phyloP scores from a whole-genome alignment of 169 alveolate species.

The Amoebophrya sp. region DNA sequence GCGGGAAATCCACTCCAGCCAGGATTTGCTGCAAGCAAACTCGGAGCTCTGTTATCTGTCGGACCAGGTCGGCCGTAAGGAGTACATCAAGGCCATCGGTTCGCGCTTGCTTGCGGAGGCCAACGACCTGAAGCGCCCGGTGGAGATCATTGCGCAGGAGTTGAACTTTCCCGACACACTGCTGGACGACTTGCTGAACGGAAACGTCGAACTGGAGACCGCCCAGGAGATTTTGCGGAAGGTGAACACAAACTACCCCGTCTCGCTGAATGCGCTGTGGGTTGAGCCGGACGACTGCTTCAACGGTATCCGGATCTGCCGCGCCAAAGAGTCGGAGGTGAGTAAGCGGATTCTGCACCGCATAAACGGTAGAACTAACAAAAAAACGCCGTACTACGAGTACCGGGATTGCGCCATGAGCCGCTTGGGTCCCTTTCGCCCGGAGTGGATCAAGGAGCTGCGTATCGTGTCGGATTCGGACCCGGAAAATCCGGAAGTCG shows the following conservation, averaged over 20 bases:
- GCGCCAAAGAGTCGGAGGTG: background rate
- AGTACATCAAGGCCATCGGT: background rate
- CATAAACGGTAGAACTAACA: background rate
- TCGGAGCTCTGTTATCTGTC: background rate
- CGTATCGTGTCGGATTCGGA: background rate
- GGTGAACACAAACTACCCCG: background rate
- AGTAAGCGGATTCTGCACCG: background rate
- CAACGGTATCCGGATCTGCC: background rate
- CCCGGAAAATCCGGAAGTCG: background rate
- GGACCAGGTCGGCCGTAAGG: background rate
- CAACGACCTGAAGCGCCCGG: slow-evolving; percentile 5
- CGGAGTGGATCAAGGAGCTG: background rate
- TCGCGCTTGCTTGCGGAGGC: background rate
- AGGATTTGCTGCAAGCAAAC: slow-evolving; percentile 15
- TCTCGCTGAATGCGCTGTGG: background rate
- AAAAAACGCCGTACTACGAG: background rate
- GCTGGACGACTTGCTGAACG: background rate
- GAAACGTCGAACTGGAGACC: background rate
- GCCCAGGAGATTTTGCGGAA: slow-evolving; percentile 1
- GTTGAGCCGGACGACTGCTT: background rate
- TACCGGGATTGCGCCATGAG: background rate
- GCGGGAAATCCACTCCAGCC: background rate
- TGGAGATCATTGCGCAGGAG: slow-evolving; percentile 14
- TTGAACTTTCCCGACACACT: background rate
- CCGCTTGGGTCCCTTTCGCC: background rate